Evolutionary conservation across 73 alveolate species (phyloP).

Genomic region (Blepharisma stoltei): DNA sequence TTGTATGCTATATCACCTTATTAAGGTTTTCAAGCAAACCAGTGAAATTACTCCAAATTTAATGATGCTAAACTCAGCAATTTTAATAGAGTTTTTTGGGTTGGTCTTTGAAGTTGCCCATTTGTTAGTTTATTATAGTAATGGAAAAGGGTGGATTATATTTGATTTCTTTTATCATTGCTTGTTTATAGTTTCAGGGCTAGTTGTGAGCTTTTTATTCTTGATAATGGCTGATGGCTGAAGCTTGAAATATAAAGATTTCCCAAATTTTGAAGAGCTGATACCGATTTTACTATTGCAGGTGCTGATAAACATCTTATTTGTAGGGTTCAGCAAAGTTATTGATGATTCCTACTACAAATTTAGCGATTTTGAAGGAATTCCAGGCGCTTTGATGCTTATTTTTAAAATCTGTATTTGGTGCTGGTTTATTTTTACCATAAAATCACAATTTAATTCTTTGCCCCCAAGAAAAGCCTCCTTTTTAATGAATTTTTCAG

Average conservation of each 20-base stretch:
- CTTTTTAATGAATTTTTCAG: not conserved
- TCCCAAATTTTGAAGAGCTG: not conserved
- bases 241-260: not conserved
- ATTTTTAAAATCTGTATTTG: not conserved
- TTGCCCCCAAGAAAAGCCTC: not conserved
- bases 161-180: not conserved
- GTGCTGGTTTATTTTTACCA: not conserved
- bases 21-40: not conserved
- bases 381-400: not conserved
- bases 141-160: not conserved
- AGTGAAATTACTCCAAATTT: not conserved
- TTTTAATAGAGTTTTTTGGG: not conserved
- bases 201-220: not conserved
- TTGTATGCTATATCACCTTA: too few relatives aligned
- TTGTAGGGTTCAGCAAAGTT: not conserved
- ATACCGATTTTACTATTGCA: not conserved
- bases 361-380: conserved; percentile 22
- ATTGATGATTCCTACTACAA: not conserved
- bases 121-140: not conserved
- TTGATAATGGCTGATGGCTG: conserved; percentile 3
- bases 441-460: not conserved
- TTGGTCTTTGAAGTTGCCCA: not conserved
- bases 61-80: not conserved
- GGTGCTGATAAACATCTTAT: not conserved
- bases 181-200: not conserved